These are phyloP conservation scores for Populus euphratica DNA, from an alignment of 345 rosid genomes.

Conservation along the genomic window DNA sequence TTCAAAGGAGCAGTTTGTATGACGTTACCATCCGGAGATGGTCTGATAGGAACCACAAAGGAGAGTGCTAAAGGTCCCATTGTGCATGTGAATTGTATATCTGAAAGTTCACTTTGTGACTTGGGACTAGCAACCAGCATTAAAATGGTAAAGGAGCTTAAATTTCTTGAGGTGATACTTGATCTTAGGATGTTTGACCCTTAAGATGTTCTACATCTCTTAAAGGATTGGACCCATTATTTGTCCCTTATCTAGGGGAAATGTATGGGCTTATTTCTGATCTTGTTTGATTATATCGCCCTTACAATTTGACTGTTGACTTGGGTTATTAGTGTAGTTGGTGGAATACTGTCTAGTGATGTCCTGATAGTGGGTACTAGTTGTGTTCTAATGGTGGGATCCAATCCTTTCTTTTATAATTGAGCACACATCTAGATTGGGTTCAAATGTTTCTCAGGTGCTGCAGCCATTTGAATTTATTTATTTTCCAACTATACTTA, in stretches of 20 bases:
- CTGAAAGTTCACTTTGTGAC: conserved; percentile 47
- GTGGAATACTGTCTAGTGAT: background rate
- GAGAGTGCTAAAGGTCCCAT: conserved; percentile 45
- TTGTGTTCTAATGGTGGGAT: no score
- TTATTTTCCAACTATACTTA: background rate
- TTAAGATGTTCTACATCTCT: background rate
- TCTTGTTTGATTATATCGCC: background rate
- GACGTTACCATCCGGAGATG: conserved; percentile 28
- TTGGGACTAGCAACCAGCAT: conserved; percentile 41
- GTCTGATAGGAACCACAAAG: conserved; percentile 17
- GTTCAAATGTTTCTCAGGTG: no score
- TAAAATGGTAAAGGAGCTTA: conserved; percentile 54
- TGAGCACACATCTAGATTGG: no score
- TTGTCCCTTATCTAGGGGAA: background rate
- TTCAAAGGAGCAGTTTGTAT: conserved; percentile 68
- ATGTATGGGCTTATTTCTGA: background rate
- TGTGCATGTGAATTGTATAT: conserved; percentile 63
- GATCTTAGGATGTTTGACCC: background rate
- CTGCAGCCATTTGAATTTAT: no score
- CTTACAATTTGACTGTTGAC: background rate
- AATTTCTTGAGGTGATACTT: background rate
- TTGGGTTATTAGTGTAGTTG: background rate
- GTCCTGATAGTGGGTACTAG: no score
- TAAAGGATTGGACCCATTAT: background rate
- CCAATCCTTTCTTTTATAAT: no score